These are phyloP conservation scores for Podaxis carcinomalis DNA, from an alignment of 768 basidiomycete species.

Conservation along the genomic window DNA sequence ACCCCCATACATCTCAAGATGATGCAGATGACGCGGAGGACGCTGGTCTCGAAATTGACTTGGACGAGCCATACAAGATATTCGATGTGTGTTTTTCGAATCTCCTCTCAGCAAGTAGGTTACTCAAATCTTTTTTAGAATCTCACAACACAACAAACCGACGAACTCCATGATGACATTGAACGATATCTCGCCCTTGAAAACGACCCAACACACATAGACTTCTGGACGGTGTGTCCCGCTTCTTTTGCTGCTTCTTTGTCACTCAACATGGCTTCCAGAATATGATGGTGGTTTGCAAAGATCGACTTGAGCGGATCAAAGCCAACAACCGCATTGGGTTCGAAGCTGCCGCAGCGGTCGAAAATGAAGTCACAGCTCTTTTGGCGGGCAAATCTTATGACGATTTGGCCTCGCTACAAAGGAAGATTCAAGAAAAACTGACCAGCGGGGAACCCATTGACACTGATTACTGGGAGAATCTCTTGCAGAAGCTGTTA, in stretches of 20 bases:
- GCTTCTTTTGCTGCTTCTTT: not conserved
- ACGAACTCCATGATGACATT: slow-evolving; percentile 93
- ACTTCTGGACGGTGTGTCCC: slow-evolving; percentile 87
- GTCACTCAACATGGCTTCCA: slow-evolving; percentile 23
- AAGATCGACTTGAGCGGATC: slow-evolving; percentile 80
- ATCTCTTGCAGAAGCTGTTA: slow-evolving; percentile 81
- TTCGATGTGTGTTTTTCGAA: slow-evolving; percentile 65
- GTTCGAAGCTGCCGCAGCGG: slow-evolving; percentile 68
- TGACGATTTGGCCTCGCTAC: slow-evolving; percentile 77
- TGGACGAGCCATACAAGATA: slow-evolving; percentile 98
- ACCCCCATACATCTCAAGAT: slow-evolving; percentile 63
- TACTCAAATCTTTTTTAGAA: slow-evolving; percentile 45
- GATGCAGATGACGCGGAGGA: slow-evolving; percentile 59
- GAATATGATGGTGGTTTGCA: slow-evolving; percentile 98
- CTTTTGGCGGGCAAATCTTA: slow-evolving; percentile 84
- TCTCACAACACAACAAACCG: slow-evolving; percentile 80
- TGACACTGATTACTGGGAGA: slow-evolving; percentile 98
- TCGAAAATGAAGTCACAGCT: slow-evolving; percentile 79
- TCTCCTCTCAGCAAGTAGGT: not conserved
- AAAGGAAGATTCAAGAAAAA: slow-evolving; percentile 84
- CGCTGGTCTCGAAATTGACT: slow-evolving; percentile 91
- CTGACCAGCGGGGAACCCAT: slow-evolving; percentile 89
- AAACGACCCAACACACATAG: slow-evolving; percentile 77
- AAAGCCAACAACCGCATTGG: slow-evolving; percentile 59
- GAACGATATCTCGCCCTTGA: slow-evolving; percentile 88